Evolutionary conservation across 441 rosid genomes (phyloP).

Genomic region (Kokia cookei): DNA sequence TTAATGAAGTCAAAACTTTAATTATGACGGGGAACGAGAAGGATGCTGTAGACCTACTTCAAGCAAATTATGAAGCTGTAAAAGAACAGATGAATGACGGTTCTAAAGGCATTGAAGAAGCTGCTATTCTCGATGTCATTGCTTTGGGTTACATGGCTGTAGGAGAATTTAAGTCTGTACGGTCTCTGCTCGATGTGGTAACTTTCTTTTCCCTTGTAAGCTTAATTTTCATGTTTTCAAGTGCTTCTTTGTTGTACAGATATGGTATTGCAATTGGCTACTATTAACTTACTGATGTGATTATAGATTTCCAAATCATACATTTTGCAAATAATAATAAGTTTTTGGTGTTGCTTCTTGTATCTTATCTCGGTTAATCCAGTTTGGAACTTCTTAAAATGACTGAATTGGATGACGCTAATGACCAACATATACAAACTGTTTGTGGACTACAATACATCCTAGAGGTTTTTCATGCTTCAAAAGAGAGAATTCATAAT

Average conservation of each 20-base stretch:
- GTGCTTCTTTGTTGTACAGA: neutral
- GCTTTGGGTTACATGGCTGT: constrained; percentile 70
- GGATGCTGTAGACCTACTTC: constrained; percentile 68
- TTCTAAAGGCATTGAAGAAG: constrained; percentile 59
- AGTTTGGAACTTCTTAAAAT: neutral
- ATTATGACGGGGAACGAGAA: constrained; percentile 44
- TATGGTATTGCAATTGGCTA: neutral
- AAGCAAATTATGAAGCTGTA: constrained; percentile 72
- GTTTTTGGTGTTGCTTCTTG: neutral
- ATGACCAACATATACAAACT: neutral
- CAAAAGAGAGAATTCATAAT: neutral
- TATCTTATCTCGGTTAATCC: neutral
- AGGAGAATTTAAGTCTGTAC: constrained; percentile 55
- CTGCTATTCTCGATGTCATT: constrained; percentile 70
- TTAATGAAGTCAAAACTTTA: constrained; percentile 65
- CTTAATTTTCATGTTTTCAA: neutral
- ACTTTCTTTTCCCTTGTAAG: neutral
- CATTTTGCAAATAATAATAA: neutral
- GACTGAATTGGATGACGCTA: neutral
- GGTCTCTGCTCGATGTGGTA: constrained; percentile 49
- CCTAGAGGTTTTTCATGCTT: neutral
- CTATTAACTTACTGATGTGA: neutral
- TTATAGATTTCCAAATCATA: neutral
- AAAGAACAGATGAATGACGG: constrained; percentile 61
- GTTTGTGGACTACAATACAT: neutral